Conservation (phyloP, 345 rosid genomes). For the Triadica sebifera region DNA sequence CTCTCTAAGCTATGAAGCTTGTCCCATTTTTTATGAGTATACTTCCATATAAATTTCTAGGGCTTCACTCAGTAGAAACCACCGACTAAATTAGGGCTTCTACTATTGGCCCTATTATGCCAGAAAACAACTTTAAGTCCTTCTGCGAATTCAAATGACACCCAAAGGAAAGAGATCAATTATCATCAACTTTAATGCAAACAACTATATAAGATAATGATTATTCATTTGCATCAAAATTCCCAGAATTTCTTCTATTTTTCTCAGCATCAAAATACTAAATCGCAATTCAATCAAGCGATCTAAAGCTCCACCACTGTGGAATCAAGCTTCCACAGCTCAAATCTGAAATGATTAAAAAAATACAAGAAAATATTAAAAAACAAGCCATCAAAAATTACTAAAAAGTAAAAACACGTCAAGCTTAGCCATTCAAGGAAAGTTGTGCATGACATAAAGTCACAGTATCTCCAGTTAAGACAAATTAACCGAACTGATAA, state of each 20-base stretch:
- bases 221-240: conserved; percentile 15
- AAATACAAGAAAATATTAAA: neutral
- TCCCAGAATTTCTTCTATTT: conserved; percentile 12
- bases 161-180: conserved; percentile 20
- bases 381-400: neutral
- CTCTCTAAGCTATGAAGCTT: conserved; percentile 23
- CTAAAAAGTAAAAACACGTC: neutral
- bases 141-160: conserved; percentile 5
- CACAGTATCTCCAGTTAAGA: neutral
- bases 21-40: conserved; percentile 27
- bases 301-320: conserved; percentile 25
- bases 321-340: conserved; percentile 32
- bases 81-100: conserved; percentile 17
- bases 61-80: conserved; percentile 5
- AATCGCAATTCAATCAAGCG: conserved; percentile 18
- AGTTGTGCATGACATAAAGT: neutral
- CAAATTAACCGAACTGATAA: neutral
- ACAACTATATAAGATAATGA: conserved; percentile 12
- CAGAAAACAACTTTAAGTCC: neutral
- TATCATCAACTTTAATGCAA: conserved; percentile 18
- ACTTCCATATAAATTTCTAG: conserved; percentile 6
- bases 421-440: neutral
- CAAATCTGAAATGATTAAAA: conserved; percentile 35
- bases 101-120: conserved; percentile 13
- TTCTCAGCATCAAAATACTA: conserved; percentile 15